Conservation (phyloP, 176 grass and related monocot species). For the Poa annua region DNA sequence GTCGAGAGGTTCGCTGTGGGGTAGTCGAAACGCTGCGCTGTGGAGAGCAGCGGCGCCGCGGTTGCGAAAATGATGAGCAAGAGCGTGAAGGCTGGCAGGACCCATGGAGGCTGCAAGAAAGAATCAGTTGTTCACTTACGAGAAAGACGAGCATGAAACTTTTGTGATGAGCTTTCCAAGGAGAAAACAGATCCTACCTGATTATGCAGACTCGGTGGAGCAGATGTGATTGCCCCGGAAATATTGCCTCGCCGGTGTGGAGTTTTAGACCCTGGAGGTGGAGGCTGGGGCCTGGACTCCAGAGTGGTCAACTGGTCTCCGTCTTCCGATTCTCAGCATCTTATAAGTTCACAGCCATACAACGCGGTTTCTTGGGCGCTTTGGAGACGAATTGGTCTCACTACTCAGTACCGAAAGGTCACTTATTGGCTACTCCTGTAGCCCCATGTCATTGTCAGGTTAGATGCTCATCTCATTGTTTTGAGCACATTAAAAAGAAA, state of each 20-base stretch:
- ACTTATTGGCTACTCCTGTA: neutral
- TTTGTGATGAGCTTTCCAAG: neutral
- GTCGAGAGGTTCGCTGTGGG: slow-evolving; percentile 26
- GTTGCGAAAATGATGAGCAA: slow-evolving; percentile 7
- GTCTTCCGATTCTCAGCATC: neutral
- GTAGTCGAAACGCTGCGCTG: slow-evolving; percentile 10
- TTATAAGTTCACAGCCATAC: neutral
- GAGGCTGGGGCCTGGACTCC: neutral
- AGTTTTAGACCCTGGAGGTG: neutral
- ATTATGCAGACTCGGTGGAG: neutral
- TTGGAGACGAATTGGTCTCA: neutral
- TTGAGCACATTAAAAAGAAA: neutral
- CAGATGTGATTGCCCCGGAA: neutral
- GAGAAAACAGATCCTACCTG: neutral
- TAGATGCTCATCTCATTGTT: neutral
- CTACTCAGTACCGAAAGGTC: neutral
- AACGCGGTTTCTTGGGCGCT: slow-evolving; percentile 1
- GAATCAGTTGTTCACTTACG: neutral
- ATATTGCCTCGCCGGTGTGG: neutral
- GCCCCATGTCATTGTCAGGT: neutral
- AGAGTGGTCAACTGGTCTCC: slow-evolving; percentile 1
- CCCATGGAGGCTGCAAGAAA: slow-evolving; percentile 27
- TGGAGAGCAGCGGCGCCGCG: neutral
- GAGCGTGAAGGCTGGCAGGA: slow-evolving; percentile 14
- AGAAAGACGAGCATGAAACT: neutral